Conservation (phyloP, 2,329 filamentous ascomycete species). For the Grosmannia penicillata region DNA sequence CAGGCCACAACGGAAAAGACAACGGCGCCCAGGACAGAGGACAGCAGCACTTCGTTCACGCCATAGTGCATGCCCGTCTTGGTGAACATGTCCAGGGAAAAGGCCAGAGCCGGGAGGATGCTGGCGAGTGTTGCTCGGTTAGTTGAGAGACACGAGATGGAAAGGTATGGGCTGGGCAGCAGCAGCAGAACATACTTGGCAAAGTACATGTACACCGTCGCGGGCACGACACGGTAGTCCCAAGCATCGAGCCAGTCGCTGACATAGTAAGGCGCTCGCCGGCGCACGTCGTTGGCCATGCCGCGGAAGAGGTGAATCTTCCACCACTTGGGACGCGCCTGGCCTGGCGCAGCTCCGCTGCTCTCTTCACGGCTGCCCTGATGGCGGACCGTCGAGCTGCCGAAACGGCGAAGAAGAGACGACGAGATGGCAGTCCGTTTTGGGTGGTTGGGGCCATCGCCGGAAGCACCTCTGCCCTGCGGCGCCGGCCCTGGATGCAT, state of each 20-base stretch:
- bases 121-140: constrained; percentile 25
- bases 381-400: too few species aligned
- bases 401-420: too few species aligned
- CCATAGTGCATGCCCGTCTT: constrained; percentile 76
- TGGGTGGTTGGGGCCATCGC: background rate
- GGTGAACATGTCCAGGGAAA: constrained; percentile 86
- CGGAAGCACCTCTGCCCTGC: background rate
- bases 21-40: constrained; percentile 68
- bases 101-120: constrained; percentile 74
- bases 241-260: constrained; percentile 80
- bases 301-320: constrained; percentile 60
- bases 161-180: too few species aligned
- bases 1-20: constrained; percentile 69
- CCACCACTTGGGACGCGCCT: constrained; percentile 43
- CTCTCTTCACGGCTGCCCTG: too few species aligned
- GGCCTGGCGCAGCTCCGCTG: too few species aligned
- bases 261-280: constrained; percentile 60
- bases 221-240: constrained; percentile 79
- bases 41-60: constrained; percentile 80
- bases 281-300: constrained; percentile 64
- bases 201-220: constrained; percentile 90
- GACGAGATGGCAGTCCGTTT: background rate
- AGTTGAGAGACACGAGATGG: background rate
- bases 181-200: constrained; percentile 49
- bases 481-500: background rate